Evolutionary conservation across 2,329 filamentous ascomycete genomes (phyloP).

Genomic region (Lachnum nothofagi): DNA sequence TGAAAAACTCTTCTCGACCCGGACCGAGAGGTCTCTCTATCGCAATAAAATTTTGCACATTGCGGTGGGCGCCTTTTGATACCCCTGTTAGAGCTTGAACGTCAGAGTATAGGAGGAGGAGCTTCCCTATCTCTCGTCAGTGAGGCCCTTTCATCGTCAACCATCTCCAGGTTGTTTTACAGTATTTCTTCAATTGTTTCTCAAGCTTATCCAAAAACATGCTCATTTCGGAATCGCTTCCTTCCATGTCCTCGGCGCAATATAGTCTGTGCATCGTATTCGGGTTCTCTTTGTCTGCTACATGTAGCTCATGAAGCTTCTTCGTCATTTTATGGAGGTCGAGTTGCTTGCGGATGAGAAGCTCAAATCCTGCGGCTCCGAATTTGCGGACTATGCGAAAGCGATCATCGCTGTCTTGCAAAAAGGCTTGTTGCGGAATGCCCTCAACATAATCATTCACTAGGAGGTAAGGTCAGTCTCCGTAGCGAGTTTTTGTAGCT

Average conservation of each 20-base stretch:
- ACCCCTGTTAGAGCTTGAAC: constrained; percentile 5
- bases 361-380: constrained; percentile 1
- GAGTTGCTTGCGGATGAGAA: constrained; percentile 10
- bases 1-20: constrained; percentile 13
- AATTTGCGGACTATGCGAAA: constrained; percentile 16
- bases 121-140: constrained; percentile 5
- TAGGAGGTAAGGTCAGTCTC: constrained; percentile 1
- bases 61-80: constrained; percentile 5
- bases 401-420: constrained; percentile 12
- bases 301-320: constrained; percentile 9
- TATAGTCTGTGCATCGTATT: constrained; percentile 4
- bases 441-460: constrained; percentile 6
- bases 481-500: not conserved
- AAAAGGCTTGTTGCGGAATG: constrained; percentile 9
- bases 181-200: constrained; percentile 9
- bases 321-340: constrained; percentile 4
- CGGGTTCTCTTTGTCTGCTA: not conserved
- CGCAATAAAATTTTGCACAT: constrained; percentile 11
- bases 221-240: constrained; percentile 2
- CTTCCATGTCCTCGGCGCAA: constrained; percentile 2
- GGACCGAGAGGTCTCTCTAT: constrained; percentile 5
- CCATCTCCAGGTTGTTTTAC: constrained; percentile 4
- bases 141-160: not conserved
- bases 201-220: constrained; percentile 11
- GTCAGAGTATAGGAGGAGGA: constrained; percentile 9